Evolutionary conservation across 1,284 basidiomycete genomes (phyloP), one percentile per base, ranked within the genome.

Genomic region (Ganoderma lingzhi): DNA sequence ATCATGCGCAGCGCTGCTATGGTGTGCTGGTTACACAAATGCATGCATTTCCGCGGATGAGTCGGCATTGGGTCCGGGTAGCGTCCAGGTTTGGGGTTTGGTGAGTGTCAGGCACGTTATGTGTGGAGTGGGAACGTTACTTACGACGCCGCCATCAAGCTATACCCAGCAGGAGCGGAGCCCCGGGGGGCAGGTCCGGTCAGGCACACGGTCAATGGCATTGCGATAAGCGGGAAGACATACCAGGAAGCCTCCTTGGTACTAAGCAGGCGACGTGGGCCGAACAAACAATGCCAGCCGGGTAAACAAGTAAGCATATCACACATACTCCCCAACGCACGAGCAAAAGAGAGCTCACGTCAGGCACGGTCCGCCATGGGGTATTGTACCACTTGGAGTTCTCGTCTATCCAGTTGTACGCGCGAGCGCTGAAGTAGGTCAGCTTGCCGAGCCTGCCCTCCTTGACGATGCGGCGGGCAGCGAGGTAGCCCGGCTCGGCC

Each of bases 221-320:
- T 51, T 28, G 23, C 30, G 45, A 32, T 63, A 61, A 64, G n/a
- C 53, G 35, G 45, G 44, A 19, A 37, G 23, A 80, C 89, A 79
- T 76, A 92, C 90, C 80, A 92, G 73, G 80, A 93, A 92, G 55
- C 93, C 93, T 42, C 94, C 93, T 83, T 95, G 93, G 77, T 95
- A 95, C 89, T 94, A 73, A 67, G 71, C 35, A 5, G 44, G 62
- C 44, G 62, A 23, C 9, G 28, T 53, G 14, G 19, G 35, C 23
- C 39, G 55, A 39, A 61, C 30, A 41, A 45, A 39, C n/a, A 44
- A 59, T 9, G 35, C 39, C 39, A 44, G 59, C 28, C 19, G 41
- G n/a, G 19, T 32, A 59, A 61, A 14, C 9, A 19, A 37, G 32
- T 35, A 32, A 39, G 42, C 59, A 42, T 42, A 51, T 10, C 48